Conservation (phyloP, 208 protist genomes). For the Spongospora subterranea region DNA sequence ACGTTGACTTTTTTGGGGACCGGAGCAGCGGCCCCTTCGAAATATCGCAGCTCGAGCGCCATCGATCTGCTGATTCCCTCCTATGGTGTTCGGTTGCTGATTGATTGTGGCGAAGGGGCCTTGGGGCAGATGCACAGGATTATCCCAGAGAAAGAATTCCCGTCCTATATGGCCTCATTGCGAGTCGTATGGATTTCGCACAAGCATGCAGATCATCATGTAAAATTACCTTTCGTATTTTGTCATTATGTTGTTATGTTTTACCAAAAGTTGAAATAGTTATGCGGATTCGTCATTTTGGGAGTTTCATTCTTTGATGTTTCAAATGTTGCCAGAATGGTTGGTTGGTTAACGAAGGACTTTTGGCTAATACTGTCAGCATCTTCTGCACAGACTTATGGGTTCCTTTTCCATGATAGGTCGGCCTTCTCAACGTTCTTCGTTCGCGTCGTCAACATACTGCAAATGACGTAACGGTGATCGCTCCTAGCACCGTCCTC, state of each 20-base stretch:
- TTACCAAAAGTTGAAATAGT: background rate
- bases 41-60: conserved; percentile 60
- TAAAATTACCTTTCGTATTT: conserved; percentile 23
- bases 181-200: conserved; percentile 63
- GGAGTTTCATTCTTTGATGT: background rate
- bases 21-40: conserved; percentile 63
- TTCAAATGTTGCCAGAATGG: background rate
- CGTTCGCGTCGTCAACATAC: background rate
- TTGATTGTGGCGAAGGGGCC: conserved; percentile 65
- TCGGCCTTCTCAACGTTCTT: background rate
- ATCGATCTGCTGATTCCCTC: conserved; percentile 43
- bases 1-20: conserved; percentile 62
- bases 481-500: background rate
- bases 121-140: conserved; percentile 57
- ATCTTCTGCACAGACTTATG: background rate
- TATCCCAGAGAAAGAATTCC: background rate
- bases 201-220: conserved; percentile 66
- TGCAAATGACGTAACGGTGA: background rate
- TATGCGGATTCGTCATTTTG: background rate
- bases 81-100: background rate
- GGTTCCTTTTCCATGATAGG: background rate
- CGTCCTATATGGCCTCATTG: background rate
- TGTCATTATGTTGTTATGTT: background rate
- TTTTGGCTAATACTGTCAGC: no score
- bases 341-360: no score